Base-by-base conservation (phyloP, 2,329 filamentous ascomycete genomes). In the Orbilia ellipsospora region DNA sequence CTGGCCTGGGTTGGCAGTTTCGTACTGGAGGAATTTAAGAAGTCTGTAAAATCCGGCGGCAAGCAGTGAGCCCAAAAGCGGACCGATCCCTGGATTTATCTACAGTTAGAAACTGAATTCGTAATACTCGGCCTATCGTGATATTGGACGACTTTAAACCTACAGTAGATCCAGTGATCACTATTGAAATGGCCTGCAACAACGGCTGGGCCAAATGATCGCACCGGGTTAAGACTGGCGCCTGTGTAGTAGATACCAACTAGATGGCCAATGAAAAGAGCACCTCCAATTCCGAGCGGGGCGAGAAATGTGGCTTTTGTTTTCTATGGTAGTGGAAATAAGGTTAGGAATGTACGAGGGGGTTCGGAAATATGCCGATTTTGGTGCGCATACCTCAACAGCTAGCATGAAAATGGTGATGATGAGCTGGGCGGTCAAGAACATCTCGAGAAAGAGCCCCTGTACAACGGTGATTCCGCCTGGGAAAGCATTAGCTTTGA, bases 251-350 rank as follows among this genome's bases (percentile, higher is more conserved):
- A 83, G 20, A 85, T 83, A 26, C 83, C 83, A 80, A 80, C 86
- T 82, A 83, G 65, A 80, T 79, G 74, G 4, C 83, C 83, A 51
- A 92, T 86, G 81, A 93, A 92, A 63, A 93, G 85, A 0, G 90
- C 85, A 1, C 92, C 82, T 0, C 91, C 91, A 78, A 93, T 92
- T 12, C 89, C 90, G 2, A 93, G 83, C 0, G 91, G 90, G 0
- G 90, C 90, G 0, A 92, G 82, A 80, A 86, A 92, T 0, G 90
- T 93, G 1, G 88, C 88, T 52, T 69, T 70, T 10, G 60, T 64
- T 70, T 76, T 76, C 73, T 76, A 42, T 15, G 36, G 52, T 55
- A 15, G 66, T 70, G 56, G 63, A 64, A 61, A 67, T 62, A 64
- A 67, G 23, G 70, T 68, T 68, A 74, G 63, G 54, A 72, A 72